A percentile compares a stretch with the other conserved stretches of the same genome.
Evolutionary conservation across 176 grass and related monocot genomes (phyloP).

Genomic region (Pontederia paniculata): DNA sequence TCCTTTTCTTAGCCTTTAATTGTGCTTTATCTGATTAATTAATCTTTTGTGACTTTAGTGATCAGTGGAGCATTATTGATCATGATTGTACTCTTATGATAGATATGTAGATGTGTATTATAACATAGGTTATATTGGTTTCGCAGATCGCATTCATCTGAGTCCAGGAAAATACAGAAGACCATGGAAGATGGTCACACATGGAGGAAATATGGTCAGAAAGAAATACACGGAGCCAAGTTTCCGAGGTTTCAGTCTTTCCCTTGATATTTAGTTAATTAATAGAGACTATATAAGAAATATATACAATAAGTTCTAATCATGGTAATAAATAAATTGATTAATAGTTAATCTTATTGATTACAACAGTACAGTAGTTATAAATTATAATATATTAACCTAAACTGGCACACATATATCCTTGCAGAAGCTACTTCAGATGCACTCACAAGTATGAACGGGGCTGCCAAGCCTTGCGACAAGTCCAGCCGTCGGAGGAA

Average conservation of each 20-base stretch:
- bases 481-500: constrained; percentile 37
- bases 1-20: too few relatives aligned
- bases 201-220: constrained; percentile 92
- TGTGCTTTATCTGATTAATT: too few relatives aligned
- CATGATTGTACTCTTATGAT: too few relatives aligned
- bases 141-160: constrained; percentile 33
- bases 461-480: constrained; percentile 43
- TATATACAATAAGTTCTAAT: not conserved
- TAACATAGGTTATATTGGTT: not conserved
- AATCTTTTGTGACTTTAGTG: too few relatives aligned
- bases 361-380: too few relatives aligned
- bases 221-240: constrained; percentile 38
- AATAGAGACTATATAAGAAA: not conserved
- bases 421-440: constrained; percentile 70
- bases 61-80: too few relatives aligned
- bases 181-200: constrained; percentile 40
- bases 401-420: not conserved
- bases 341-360: too few relatives aligned
- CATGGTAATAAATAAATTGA: not conserved
- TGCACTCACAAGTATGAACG: constrained; percentile 59
- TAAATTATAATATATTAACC: too few relatives aligned
- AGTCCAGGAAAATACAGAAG: constrained; percentile 8
- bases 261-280: not conserved
- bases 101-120: too few relatives aligned
- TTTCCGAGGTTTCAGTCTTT: constrained; percentile 21